phyloP scores from a whole-genome alignment of 352 stramenopile genomes.

The Phytophthora hybrid region DNA sequence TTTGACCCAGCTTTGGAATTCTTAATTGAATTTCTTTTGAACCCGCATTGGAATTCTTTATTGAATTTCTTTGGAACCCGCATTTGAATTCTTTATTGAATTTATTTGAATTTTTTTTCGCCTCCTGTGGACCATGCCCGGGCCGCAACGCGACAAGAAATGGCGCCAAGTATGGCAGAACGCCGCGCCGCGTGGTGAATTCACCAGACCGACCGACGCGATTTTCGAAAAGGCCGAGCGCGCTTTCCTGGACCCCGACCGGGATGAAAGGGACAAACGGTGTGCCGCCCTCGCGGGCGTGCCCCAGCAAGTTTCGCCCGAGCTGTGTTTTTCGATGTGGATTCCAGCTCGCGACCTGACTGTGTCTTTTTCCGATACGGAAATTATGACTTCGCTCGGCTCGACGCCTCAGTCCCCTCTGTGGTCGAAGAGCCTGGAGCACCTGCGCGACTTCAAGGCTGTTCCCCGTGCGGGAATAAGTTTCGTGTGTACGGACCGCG shows the following conservation, averaged over 20 bases:
- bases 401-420: conserved; percentile 3
- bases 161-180: conserved; percentile 2
- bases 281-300: conserved; percentile 13
- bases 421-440: background rate
- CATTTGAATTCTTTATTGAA: too few relatives aligned
- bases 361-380: conserved; percentile 4
- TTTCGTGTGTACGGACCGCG: conserved; percentile 14
- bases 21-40: too few relatives aligned
- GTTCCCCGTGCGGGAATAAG: conserved; percentile 23
- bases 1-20: too few relatives aligned
- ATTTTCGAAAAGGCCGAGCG: conserved; percentile 14
- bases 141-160: background rate
- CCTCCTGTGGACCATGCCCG: background rate
- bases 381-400: conserved; percentile 30
- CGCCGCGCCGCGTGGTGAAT: background rate
- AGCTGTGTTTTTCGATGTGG: conserved; percentile 21
- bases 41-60: too few relatives aligned
- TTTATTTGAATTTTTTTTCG: too few relatives aligned
- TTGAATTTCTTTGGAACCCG: too few relatives aligned
- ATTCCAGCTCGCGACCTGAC: conserved; percentile 17
- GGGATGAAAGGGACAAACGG: background rate
- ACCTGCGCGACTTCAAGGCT: conserved; percentile 15
- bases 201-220: conserved; percentile 4
- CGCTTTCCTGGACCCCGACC: conserved; percentile 5
- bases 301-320: conserved; percentile 6